These are phyloP conservation scores for Stenogyne calaminthoides DNA, from an alignment of 305 asterid species.

Conservation along the genomic window DNA sequence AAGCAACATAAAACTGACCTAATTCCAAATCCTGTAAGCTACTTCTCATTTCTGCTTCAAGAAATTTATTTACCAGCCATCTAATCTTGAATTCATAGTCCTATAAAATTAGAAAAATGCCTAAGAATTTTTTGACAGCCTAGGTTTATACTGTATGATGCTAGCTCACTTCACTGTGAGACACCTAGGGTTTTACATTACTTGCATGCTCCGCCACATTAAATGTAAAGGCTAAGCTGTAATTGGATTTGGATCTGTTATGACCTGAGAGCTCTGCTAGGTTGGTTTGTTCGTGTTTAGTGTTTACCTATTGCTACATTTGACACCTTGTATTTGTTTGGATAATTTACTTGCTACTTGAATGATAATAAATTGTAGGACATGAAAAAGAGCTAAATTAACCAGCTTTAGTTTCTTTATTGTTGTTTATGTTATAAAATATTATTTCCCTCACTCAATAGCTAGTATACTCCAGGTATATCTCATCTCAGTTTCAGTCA, in stretches of 20 bases:
- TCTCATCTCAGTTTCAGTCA: slow-evolving; percentile 6
- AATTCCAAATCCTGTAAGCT: slow-evolving; percentile 64
- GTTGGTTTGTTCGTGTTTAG: background rate
- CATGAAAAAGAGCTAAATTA: background rate
- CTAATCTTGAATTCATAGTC: background rate
- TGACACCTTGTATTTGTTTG: background rate
- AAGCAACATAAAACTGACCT: slow-evolving; percentile 43
- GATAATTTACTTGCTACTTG: background rate
- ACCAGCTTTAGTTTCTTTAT: background rate
- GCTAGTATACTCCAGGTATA: background rate
- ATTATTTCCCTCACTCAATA: too few relatives aligned
- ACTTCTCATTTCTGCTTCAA: slow-evolving; percentile 20
- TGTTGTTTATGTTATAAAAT: too few relatives aligned
- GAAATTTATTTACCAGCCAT: background rate
- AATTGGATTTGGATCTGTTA: slow-evolving; percentile 15
- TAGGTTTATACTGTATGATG: background rate
- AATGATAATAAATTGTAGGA: background rate
- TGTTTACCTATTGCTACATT: slow-evolving; percentile 6
- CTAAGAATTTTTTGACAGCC: background rate
- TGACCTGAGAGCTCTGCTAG: background rate
- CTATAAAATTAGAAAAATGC: background rate
- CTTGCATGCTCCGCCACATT: background rate
- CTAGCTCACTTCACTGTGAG: slow-evolving; percentile 2
- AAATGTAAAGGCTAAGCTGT: background rate
- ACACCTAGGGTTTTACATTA: slow-evolving; percentile 5